Evolutionary conservation across 208 protist genomes (phyloP).

Genomic region (Leishmania gerbilli): DNA sequence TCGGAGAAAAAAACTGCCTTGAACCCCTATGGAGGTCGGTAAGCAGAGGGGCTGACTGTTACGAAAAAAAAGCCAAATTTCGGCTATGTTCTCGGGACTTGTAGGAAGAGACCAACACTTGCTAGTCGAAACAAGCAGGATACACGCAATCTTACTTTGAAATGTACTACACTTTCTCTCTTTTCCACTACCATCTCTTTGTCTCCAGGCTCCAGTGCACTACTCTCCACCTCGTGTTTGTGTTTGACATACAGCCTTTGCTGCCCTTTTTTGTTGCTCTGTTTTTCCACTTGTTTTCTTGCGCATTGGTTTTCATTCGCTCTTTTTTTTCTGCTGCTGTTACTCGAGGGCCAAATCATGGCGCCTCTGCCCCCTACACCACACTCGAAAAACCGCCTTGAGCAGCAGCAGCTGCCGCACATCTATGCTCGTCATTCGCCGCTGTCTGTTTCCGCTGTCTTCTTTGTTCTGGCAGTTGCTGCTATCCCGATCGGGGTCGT

Average conservation of each 20-base stretch:
- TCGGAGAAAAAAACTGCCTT: background rate
- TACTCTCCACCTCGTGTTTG: background rate
- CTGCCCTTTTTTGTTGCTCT: background rate
- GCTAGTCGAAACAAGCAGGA: background rate
- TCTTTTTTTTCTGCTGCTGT: background rate
- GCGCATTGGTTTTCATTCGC: background rate
- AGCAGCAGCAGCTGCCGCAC: constrained; percentile 95
- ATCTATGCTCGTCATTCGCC: constrained; percentile 96
- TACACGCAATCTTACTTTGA: background rate
- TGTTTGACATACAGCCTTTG: background rate
- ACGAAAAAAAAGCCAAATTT: background rate
- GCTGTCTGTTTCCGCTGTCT: constrained; percentile 84
- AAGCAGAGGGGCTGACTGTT: background rate
- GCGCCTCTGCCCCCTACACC: constrained; percentile 34
- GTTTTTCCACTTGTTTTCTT: background rate
- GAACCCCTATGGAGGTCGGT: background rate
- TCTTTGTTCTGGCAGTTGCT: constrained; percentile 92
- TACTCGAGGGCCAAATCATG: constrained; percentile 7
- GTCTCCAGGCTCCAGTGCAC: background rate
- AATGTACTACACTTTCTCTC: background rate
- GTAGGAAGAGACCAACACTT: background rate
- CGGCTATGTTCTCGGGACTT: background rate
- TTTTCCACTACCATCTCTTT: background rate
- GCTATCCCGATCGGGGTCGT: constrained; percentile 94
- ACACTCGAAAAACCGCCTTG: constrained; percentile 39